These are phyloP conservation scores for Adiantum capillusveneris DNA, from an alignment of 75 land plant genomes.

Conservation along the genomic window DNA sequence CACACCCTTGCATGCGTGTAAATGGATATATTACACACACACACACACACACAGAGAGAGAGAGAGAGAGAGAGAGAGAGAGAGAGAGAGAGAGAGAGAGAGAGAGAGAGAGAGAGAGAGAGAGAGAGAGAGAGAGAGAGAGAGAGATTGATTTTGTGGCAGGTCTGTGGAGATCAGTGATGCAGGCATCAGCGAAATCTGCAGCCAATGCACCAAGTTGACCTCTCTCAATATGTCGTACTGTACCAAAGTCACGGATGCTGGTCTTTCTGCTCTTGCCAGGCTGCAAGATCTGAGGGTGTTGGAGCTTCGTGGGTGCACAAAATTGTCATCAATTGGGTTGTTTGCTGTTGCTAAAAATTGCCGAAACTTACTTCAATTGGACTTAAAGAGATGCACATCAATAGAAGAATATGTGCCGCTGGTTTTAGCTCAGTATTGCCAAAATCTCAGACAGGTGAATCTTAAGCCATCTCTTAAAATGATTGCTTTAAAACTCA, in stretches of 20 bases:
- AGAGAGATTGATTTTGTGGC: constrained; percentile 8
- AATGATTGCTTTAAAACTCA: no score
- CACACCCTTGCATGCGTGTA: no score
- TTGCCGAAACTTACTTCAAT: constrained; percentile 51
- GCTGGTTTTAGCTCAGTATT: constrained; percentile 50
- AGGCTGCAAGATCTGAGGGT: constrained; percentile 43
- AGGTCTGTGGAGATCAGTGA: constrained; percentile 71
- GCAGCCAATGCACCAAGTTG: constrained; percentile 50
- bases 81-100: no score
- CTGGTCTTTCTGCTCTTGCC: constrained; percentile 43
- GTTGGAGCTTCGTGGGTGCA: constrained; percentile 72
- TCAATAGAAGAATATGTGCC: constrained; percentile 65
- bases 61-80: no score
- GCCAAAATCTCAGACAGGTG: constrained; percentile 75
- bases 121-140: not conserved
- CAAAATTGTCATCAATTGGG: constrained; percentile 58
- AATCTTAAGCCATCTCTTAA: not conserved
- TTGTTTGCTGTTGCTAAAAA: constrained; percentile 52
- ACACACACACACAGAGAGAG: no score
- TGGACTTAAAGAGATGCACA: constrained; percentile 78
- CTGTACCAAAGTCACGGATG: constrained; percentile 62
- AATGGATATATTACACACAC: no score
- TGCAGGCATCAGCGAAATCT: constrained; percentile 49
- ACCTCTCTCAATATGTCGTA: constrained; percentile 70
- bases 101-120: no score